Evolutionary conservation across 257 asterid species (phyloP).

Genomic region (Solanum habrochaites): DNA sequence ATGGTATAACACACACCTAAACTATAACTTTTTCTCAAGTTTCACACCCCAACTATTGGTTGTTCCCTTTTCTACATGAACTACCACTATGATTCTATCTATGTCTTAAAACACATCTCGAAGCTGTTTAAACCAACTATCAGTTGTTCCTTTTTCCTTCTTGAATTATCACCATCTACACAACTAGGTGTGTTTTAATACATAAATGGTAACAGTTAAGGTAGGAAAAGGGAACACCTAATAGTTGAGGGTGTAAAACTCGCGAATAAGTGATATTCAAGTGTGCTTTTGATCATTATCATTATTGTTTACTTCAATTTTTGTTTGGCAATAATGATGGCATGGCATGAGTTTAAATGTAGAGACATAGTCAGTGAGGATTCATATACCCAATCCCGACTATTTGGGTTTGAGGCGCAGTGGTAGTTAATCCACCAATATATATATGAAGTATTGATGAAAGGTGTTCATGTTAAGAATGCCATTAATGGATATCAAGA

Average conservation of each 20-base stretch:
- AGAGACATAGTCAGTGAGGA: not conserved
- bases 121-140: not conserved
- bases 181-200: not conserved
- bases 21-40: not conserved
- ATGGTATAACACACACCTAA: not conserved
- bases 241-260: not conserved
- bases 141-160: not conserved
- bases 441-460: not conserved
- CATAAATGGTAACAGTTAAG: no score
- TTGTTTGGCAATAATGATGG: not conserved
- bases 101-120: not conserved
- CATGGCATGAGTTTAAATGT: not conserved
- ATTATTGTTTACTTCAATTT: not conserved
- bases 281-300: not conserved
- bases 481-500: not conserved
- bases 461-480: not conserved
- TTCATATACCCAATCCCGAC: not conserved
- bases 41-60: not conserved
- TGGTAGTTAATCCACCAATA: not conserved
- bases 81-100: not conserved
- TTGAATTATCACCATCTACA: not conserved
- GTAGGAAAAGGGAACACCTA: not conserved
- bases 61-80: not conserved
- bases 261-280: not conserved
- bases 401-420: not conserved